phyloP scores from a whole-genome alignment of 1,139 yeast genomes.

The Candida tetrigidarum region DNA sequence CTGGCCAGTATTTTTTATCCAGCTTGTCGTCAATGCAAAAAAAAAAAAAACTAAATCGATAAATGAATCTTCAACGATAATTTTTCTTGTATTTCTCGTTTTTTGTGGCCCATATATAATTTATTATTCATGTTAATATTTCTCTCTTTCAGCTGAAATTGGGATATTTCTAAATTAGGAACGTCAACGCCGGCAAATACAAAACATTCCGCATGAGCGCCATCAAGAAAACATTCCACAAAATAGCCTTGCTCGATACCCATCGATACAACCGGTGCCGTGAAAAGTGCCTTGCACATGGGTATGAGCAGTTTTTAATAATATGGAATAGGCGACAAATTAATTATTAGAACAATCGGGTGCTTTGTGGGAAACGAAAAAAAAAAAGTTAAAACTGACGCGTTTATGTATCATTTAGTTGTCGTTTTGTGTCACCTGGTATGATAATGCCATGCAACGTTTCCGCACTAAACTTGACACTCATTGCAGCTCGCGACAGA shows the following conservation, averaged over 20 bases:
- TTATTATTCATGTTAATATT: not conserved
- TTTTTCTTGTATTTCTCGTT: not conserved
- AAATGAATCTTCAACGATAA: too few relatives aligned
- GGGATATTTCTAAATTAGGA: not conserved
- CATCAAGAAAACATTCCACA: too few relatives aligned
- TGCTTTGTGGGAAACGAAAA: not conserved
- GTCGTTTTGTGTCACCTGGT: constrained; percentile 40
- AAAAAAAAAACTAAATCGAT: not conserved
- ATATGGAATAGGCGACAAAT: not conserved
- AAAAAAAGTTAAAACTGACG: not conserved
- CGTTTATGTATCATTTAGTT: constrained; percentile 3
- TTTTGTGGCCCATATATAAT: not conserved
- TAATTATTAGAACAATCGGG: too few relatives aligned
- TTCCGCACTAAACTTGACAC: too few relatives aligned
- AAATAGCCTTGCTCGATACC: too few relatives aligned
- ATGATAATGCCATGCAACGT: too few relatives aligned
- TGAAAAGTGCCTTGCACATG: constrained; percentile 5
- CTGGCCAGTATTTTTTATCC: too few relatives aligned
- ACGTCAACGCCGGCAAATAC: not conserved
- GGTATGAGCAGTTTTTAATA: not conserved
- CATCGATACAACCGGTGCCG: too few relatives aligned
- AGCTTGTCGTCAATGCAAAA: constrained; percentile 1
- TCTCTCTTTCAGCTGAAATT: not conserved
- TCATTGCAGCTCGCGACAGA: constrained; percentile 68
- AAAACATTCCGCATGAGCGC: not conserved